Evolutionary conservation across 768 basidiomycete genomes (phyloP), one percentile per base, ranked within the genome.

Genomic region (Clitopilus hobsonii): DNA sequence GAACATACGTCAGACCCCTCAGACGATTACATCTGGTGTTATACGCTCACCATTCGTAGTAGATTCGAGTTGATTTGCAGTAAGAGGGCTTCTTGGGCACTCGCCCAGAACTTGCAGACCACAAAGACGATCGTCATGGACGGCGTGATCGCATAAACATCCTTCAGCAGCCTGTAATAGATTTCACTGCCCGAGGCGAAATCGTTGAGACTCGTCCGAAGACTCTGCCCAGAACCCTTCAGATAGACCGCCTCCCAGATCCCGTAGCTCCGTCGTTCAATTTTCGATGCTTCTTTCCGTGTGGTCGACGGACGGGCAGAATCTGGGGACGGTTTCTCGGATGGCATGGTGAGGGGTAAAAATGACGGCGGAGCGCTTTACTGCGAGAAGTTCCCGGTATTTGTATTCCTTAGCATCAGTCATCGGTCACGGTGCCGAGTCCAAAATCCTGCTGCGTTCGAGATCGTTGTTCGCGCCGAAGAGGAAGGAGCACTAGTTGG

Each of bases 61-160:
- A 69, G 36, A 7, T 45, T 38, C 18, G 62, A 62, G 1, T 65
- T 65, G 11, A 71, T 52, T 48, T 68, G 59, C 58, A 66, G 59
- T 48, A 66, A 38, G 1, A 72, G 47, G 3, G 67, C 65, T 4
- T 61, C 52, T 49, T 68, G 64, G 1, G 67, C 24, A 0, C 67
- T 60, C 6, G 27, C 28, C 65, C 67, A 71, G 2, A 67, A 56
- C 16, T 65, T 58, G 10, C 58, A 60, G 5, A 67, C 24, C 7
- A 65, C 2, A 26, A 58, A 66, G 7, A 65, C n/a, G 18, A 58
- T 29, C n/a, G 68, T 58, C 30, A 69, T 49, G 0, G 45, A 30
- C 0, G 60, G 66, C 8, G 63, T 54, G 16, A 67, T 28, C 6
- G 25, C 22, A 53, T 52, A 70, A 24, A 70, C 53, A 20, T 71